Evolutionary conservation across 352 stramenopile species (phyloP).

Genomic region (Phytophthora podocarpi): DNA sequence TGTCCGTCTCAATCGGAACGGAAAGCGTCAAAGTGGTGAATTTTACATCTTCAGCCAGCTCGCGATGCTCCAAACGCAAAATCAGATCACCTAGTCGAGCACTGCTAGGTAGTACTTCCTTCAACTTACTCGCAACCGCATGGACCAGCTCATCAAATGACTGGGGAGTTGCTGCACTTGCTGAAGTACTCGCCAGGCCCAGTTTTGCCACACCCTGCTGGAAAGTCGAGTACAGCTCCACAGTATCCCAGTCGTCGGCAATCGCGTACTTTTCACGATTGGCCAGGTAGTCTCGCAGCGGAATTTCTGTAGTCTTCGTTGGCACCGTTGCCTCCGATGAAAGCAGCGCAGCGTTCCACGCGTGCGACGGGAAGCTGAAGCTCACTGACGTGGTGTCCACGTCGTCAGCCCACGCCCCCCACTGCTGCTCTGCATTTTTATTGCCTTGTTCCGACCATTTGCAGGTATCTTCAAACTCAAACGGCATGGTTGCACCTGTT

Average conservation of each 20-base stretch:
- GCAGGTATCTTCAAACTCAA: slow-evolving; percentile 32
- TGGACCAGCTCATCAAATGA: slow-evolving; percentile 25
- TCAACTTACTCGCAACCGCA: slow-evolving; percentile 21
- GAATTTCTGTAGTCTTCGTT: slow-evolving; percentile 21
- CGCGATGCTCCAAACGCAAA: slow-evolving; percentile 19
- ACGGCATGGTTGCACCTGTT: slow-evolving; percentile 25
- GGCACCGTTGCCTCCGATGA: slow-evolving; percentile 2
- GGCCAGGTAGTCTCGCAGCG: slow-evolving; percentile 21
- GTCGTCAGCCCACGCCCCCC: slow-evolving; percentile 33
- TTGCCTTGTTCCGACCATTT: slow-evolving; percentile 1
- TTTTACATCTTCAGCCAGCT: slow-evolving; percentile 21
- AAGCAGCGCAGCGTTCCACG: slow-evolving; percentile 37
- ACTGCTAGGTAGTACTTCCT: slow-evolving; percentile 3
- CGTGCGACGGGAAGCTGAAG: slow-evolving; percentile 38
- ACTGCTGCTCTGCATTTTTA: slow-evolving; percentile 16
- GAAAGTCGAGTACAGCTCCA: slow-evolving; percentile 29
- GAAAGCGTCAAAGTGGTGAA: slow-evolving; percentile 31
- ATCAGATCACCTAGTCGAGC: slow-evolving; percentile 19
- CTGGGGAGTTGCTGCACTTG: neutral
- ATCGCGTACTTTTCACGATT: slow-evolving; percentile 20
- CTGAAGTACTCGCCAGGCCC: neutral
- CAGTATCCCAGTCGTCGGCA: slow-evolving; percentile 16
- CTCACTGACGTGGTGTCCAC: slow-evolving; percentile 46
- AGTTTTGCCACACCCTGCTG: slow-evolving; percentile 22
- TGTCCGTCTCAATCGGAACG: slow-evolving; percentile 21